Evolutionary conservation across 257 asterid genomes (phyloP).

Genomic region (Solanum medicagineum): DNA sequence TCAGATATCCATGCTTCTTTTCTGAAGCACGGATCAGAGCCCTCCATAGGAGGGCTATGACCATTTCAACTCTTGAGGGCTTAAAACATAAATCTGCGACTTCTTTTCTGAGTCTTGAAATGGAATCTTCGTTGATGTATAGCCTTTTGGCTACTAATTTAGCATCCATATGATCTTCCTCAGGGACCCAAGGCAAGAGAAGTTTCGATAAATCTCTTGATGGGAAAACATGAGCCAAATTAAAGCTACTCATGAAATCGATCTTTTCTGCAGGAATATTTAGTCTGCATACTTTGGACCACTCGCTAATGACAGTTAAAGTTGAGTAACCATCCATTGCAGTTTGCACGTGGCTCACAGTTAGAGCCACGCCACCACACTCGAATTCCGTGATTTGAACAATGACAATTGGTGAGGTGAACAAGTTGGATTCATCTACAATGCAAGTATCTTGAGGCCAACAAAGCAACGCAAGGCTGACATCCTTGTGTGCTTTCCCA

Average conservation of each 20-base stretch:
- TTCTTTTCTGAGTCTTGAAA: background rate
- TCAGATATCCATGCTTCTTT: background rate
- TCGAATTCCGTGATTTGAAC: background rate
- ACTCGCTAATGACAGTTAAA: background rate
- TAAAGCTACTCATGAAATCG: background rate
- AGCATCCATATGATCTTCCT: background rate
- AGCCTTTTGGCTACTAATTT: background rate
- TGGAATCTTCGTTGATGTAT: background rate
- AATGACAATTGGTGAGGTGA: background rate
- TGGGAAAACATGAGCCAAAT: background rate
- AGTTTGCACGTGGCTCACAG: background rate
- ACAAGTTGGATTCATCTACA: background rate
- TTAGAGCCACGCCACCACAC: background rate
- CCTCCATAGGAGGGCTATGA: background rate
- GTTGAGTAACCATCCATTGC: background rate
- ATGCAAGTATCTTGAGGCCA: background rate
- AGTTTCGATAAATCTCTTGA: background rate
- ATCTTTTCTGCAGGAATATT: background rate
- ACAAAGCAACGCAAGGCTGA: background rate
- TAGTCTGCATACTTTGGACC: background rate
- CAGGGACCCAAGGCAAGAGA: background rate
- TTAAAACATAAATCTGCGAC: background rate
- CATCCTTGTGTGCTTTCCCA: background rate
- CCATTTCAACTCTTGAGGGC: background rate
- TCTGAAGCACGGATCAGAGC: background rate